Evolutionary conservation across 345 rosid genomes (phyloP).

Genomic region (Draba incana): DNA sequence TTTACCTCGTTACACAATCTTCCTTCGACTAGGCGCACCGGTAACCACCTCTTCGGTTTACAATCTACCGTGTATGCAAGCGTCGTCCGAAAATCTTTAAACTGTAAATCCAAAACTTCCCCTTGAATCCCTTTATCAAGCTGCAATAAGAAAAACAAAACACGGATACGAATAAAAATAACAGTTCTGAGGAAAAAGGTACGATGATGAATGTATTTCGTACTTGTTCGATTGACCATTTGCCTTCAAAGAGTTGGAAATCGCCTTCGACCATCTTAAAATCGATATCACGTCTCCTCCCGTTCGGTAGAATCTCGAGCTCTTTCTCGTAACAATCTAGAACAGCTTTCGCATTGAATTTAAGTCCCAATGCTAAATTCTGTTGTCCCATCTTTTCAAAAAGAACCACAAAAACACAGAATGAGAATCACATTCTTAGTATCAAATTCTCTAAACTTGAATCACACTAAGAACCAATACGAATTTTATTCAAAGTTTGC

Average conservation of each 20-base stretch:
- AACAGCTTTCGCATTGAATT: slow-evolving; percentile 84
- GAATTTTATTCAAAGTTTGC: not conserved
- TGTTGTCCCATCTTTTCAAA: slow-evolving; percentile 75
- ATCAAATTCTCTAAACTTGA: slow-evolving; percentile 8
- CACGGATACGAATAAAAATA: not conserved
- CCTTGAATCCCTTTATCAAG: slow-evolving; percentile 39
- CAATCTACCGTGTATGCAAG: slow-evolving; percentile 70
- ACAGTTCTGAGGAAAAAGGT: not conserved
- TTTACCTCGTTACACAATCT: slow-evolving; percentile 72
- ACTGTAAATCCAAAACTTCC: slow-evolving; percentile 37
- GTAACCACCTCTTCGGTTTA: slow-evolving; percentile 85
- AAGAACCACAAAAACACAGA: slow-evolving; percentile 15
- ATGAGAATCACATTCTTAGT: slow-evolving; percentile 8
- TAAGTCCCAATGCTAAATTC: slow-evolving; percentile 71
- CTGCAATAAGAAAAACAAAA: slow-evolving; percentile 37
- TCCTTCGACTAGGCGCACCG: slow-evolving; percentile 78
- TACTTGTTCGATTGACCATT: slow-evolving; percentile 93
- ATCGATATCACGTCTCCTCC: slow-evolving; percentile 78
- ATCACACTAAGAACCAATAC: not conserved
- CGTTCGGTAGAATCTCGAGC: slow-evolving; percentile 55
- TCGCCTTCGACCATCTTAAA: slow-evolving; percentile 95
- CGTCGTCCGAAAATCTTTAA: slow-evolving; percentile 56
- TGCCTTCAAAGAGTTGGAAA: slow-evolving; percentile 84
- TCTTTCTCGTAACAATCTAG: slow-evolving; percentile 91
- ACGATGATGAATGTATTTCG: not conserved